Conservation (phyloP, 768 basidiomycete species). For the Pisolithus microcarpus region DNA sequence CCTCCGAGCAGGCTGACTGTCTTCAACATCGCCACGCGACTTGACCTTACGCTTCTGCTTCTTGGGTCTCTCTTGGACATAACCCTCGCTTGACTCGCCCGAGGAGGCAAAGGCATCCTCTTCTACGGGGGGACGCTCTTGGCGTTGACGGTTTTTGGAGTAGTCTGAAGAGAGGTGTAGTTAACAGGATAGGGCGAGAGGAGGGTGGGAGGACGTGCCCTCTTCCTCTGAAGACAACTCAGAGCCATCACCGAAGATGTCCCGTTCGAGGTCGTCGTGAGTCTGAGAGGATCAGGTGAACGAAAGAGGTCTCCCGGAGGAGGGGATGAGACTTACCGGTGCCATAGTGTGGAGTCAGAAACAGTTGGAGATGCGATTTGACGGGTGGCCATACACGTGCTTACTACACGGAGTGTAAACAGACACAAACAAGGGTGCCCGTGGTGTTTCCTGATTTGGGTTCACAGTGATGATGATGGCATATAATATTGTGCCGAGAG, state of each 20-base stretch:
- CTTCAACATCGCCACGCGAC: slow-evolving; percentile 40
- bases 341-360: slow-evolving; percentile 6
- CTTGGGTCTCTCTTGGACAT: slow-evolving; percentile 31
- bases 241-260: slow-evolving; percentile 80
- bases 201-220: slow-evolving; percentile 16
- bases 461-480: not conserved
- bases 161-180: slow-evolving; percentile 28
- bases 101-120: slow-evolving; percentile 32
- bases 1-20: slow-evolving; percentile 30
- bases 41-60: slow-evolving; percentile 21
- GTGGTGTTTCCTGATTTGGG: not conserved
- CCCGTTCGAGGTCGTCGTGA: slow-evolving; percentile 45
- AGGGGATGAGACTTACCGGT: not conserved
- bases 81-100: slow-evolving; percentile 47
- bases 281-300: slow-evolving; percentile 1
- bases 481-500: too few relatives aligned
- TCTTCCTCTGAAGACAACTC: slow-evolving; percentile 78
- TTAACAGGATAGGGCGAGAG: not conserved
- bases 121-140: slow-evolving; percentile 22
- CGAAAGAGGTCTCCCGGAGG: too few relatives aligned
- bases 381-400: not conserved
- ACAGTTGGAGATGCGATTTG: not conserved
- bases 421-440: not conserved
- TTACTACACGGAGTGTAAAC: not conserved
- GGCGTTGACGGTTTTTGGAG: slow-evolving; percentile 36